Evolutionary conservation across 768 basidiomycete species (phyloP), one percentile per base, ranked within the genome.

Genomic region (Tulasnella sp.): DNA sequence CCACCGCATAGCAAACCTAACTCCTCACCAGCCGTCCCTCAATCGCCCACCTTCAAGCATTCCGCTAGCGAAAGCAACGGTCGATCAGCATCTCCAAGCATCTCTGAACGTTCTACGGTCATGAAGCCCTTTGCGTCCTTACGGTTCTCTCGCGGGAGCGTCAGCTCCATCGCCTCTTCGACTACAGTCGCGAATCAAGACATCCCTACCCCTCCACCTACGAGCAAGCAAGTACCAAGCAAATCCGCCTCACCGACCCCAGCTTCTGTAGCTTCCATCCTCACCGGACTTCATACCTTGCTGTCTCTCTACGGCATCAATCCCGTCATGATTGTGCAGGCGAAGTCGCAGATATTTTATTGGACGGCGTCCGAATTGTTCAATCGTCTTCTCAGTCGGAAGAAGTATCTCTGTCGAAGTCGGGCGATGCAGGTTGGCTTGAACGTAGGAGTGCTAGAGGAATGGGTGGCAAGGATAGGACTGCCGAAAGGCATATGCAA

Each of bases 281-380:
- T 99, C 52, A 91, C 92, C 3, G 90, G 92, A 29, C 83, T 98
- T 5, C 89, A 98, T 72, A 88, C 90, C 14, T 81, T 98, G 37
- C 83, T 99, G 17, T 86, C 88, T 26, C 81, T 94, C 42, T 93
- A 95, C 63, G 91, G 95, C 72, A 87, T 98, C 75, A 98, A 98
- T 78, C 94, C 97, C 16, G 89, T 86, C 8, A 83, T 98, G 19
- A 89, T 88, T 67, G 88, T 90, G 6, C 97, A 99, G 79, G 84
- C 95, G 66, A 96, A 95, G 89, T 95, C 94, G 1, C 97, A 99
- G 80, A 88, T 97, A n/a, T 90, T 97, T 83, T 98, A 95, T 79
- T 99, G 97, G 97, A 90, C 94, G 69, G 90, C 94, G 29, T 93
- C 94, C 78, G 91, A 93, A 80, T 85, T 89, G 47, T 93, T 94